Conservation (phyloP, 805 yeast species). For the Saccharomycopsis babjevae region DNA sequence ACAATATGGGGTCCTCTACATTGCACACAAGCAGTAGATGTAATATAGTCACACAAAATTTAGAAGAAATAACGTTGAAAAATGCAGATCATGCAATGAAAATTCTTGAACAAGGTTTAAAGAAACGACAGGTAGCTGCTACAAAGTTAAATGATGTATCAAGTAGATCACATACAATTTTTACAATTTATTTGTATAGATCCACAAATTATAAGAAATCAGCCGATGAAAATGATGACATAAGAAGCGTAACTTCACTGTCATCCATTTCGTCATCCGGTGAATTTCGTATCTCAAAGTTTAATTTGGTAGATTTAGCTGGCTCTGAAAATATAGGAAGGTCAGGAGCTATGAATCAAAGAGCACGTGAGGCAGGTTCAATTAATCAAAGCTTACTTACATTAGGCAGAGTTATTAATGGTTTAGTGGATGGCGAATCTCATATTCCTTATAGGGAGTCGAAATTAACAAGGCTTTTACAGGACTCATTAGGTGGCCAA, state of each 20-base stretch:
- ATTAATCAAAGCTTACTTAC: conserved; percentile 83
- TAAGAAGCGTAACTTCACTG: background rate
- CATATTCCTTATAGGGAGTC: conserved; percentile 86
- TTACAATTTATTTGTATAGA: conserved; percentile 50
- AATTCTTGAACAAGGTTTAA: conserved; percentile 46
- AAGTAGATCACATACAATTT: conserved; percentile 70
- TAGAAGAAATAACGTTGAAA: conserved; percentile 50
- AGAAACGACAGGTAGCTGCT: conserved; percentile 53
- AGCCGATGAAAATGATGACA: background rate
- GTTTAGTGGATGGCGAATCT: conserved; percentile 47
- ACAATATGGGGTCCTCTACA: conserved; percentile 24
- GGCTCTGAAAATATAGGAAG: conserved; percentile 85
- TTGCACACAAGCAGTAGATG: conserved; percentile 21
- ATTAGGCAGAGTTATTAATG: conserved; percentile 80
- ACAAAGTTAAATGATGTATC: conserved; percentile 68
- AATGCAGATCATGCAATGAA: conserved; percentile 47
- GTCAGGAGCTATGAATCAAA: conserved; percentile 77
- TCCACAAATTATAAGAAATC: conserved; percentile 21
- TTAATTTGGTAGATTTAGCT: conserved; percentile 86
- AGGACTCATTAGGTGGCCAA: conserved; percentile 78
- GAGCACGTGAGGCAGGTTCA: conserved; percentile 91
- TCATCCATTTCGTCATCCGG: background rate
- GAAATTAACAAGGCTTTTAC: conserved; percentile 61
- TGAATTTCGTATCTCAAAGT: conserved; percentile 46
- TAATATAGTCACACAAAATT: conserved; percentile 40